Conservation (phyloP, 805 yeast species). For the Pichia californica region DNA sequence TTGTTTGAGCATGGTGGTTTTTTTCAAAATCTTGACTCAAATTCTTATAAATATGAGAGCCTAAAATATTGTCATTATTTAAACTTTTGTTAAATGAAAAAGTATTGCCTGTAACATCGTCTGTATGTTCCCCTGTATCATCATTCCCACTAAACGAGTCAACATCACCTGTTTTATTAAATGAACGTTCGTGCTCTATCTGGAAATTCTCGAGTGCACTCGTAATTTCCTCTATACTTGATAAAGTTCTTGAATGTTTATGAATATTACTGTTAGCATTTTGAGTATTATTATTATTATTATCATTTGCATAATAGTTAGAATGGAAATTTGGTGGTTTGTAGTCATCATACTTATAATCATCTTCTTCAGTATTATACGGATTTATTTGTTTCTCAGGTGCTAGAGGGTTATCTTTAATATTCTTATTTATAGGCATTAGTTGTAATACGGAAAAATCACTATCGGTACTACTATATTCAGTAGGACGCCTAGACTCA, state of each 20-base stretch:
- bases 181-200: slow-evolving; percentile 8
- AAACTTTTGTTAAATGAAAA: neutral
- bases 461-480: slow-evolving; percentile 1
- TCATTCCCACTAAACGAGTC: neutral
- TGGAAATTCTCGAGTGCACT: slow-evolving; percentile 12
- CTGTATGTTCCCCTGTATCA: neutral
- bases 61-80: neutral
- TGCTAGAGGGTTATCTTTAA: neutral
- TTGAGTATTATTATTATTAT: neutral
- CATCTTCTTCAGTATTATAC: neutral
- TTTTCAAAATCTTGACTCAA: neutral
- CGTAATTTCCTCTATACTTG: slow-evolving; percentile 16
- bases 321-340: slow-evolving; percentile 6
- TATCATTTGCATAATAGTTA: neutral
- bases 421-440: too few relatives aligned
- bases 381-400: neutral
- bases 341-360: neutral
- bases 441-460: slow-evolving; percentile 3
- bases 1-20: neutral
- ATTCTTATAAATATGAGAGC: neutral
- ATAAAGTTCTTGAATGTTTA: slow-evolving; percentile 15
- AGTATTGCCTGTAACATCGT: neutral
- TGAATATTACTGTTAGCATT: slow-evolving; percentile 3
- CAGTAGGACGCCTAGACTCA: neutral
- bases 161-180: neutral